Evolutionary conservation across 768 basidiomycete genomes (phyloP).

Genomic region (Phallus indusiatus): DNA sequence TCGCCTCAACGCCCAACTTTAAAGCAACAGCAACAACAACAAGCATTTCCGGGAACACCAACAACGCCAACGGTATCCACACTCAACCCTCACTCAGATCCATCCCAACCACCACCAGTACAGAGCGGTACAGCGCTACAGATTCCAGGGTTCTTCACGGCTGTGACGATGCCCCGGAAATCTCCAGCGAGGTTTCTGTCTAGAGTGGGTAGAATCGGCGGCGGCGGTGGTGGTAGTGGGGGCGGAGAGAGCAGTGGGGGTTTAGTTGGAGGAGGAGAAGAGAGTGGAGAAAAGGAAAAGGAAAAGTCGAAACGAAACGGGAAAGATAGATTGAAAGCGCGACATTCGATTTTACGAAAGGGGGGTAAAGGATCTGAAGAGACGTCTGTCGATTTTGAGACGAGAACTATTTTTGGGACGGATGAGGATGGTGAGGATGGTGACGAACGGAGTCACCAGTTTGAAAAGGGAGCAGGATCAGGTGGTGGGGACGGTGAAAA

Average conservation of each 20-base stretch:
- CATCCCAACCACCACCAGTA: neutral
- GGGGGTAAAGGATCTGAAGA: slow-evolving; percentile 46
- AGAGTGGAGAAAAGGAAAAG: neutral
- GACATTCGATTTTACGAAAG: neutral
- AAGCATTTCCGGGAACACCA: too few species aligned
- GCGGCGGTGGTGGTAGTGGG: neutral
- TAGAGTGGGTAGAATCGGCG: neutral
- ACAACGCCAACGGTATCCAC: neutral
- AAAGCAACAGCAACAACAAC: too few species aligned
- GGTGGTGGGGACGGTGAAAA: slow-evolving; percentile 10
- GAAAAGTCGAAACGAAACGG: neutral
- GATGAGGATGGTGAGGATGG: slow-evolving; percentile 36
- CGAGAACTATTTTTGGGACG: slow-evolving; percentile 50
- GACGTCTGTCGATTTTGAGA: slow-evolving; percentile 67
- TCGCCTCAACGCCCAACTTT: neutral
- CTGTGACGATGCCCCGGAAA: neutral
- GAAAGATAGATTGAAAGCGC: neutral
- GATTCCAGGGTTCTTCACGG: neutral
- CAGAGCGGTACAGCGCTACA: neutral
- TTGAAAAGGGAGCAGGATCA: slow-evolving; percentile 22
- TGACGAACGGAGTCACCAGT: slow-evolving; percentile 11
- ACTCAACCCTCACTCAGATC: neutral
- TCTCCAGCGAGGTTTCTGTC: neutral
- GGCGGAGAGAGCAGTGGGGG: neutral
- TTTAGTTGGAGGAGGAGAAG: neutral